Base-by-base conservation (phyloP, 208 protist species). In the Leptomonas pyrrhocoris region DNA sequence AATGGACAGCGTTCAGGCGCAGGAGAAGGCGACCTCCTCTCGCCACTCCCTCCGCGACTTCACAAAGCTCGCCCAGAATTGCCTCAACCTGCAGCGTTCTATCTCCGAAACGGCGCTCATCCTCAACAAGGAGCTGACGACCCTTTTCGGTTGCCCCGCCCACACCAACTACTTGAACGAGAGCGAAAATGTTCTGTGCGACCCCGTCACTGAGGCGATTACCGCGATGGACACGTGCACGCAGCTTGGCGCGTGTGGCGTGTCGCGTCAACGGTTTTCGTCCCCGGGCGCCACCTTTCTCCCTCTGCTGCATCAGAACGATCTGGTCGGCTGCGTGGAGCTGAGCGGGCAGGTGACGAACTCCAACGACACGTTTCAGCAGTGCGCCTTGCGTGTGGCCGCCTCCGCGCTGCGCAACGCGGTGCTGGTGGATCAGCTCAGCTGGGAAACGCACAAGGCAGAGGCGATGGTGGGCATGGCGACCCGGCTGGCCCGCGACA, bases 381-480 rank as follows among this genome's bases (percentile, higher is more conserved):
- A 43, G 0, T 42, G 42, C 27, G 62, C 55, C 1, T 45, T 83
- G 18, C 56, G 57, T 5, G 15, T 79, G 23, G 63, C 56, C 21
- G 65, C 60, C 60, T 23, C 49, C 5, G 57, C 72, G 18, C 42
- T 78, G 28, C 67, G 75, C 9, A 83, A 83, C 34, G 65, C 56
- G 50, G 79, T 68, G 42, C 57, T 54, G 43, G 40, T 48, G 7
- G 68, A 72, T 25, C 59, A 49, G 40, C 19, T 83, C 36, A 55
- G 72, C 18, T 79, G 71, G 72, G 73, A 83, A 31, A 83, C 57
- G 31, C 72, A 75, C 45, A 83, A 79, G 67, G 77, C 81, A 8
- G 88, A 94, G 50, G 88, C 85, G 54, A 94, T 94, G 88, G 73
- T 94, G 56, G 72, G 57, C 34, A 94, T 94, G 89, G 89, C 85